Base-by-base conservation (phyloP, 2,329 filamentous ascomycete genomes). In the Aspergillus neoniger region DNA sequence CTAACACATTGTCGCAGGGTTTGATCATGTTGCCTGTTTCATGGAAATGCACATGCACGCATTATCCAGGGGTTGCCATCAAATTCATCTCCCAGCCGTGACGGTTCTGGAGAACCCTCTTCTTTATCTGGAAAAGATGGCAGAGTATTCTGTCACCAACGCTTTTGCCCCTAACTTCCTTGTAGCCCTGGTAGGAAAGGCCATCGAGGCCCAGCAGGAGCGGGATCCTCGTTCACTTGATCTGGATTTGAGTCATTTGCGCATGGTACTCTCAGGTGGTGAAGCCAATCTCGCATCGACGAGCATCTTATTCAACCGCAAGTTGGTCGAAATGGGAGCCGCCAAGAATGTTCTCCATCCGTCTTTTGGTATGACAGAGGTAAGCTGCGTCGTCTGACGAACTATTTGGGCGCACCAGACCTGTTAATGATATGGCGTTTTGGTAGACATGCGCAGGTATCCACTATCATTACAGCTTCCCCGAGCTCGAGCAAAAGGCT, bases 1-100 rank as follows among this genome's bases (percentile, higher is more conserved):
- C 44, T 49, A 23, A 49, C 15, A 25, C 10, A 10, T 10, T 12
- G 21, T 49, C 15, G 14, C 5, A 50, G 47, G 47, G 1, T 70
- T 86, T 7, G 83, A 86, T 60, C 85, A 86, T 60, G 83, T 85
- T 12, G 84, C 80, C 0, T 79, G 74, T 61, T 70, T 87, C 5
- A 72, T 76, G 2, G 81, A 86, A 55, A 79, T 82, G 12, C 84
- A 86, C 62, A 67, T 86, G 0, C 78, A 79, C 15, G 81, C 83
- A 1, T 81, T 71, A 32, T 65, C 50, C 23, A 49, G 61, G 15
- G 60, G 62, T 14, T 54, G 44, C 9, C 60, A 69, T 12, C 68
- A 70, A 54, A 55, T 70, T 6, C 68, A 70, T 51, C 52, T 69
- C 7, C 60, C 58, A 19, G 57, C 61, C 10, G 19, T 55, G 2